These are phyloP conservation scores for Venustampulla echinocandica DNA, from an alignment of 495 filamentous ascomycete species.

Conservation along the genomic window DNA sequence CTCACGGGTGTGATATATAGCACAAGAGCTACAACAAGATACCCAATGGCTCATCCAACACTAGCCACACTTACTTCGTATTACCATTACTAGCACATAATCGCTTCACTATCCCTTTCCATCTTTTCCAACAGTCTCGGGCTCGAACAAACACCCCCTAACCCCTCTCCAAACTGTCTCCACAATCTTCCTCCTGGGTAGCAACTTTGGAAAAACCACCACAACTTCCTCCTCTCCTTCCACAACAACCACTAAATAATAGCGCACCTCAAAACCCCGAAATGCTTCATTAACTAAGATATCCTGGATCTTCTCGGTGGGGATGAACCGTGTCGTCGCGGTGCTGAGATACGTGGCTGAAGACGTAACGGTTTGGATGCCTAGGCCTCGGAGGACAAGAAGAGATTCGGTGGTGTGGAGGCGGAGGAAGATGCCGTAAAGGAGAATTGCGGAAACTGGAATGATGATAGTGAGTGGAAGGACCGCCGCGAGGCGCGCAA, in stretches of 20 bases:
- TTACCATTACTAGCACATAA: too few species aligned
- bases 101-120: neutral
- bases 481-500: constrained; percentile 1
- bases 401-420: constrained; percentile 68
- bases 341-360: constrained; percentile 51
- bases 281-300: constrained; percentile 95
- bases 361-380: constrained; percentile 77
- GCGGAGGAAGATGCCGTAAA: constrained; percentile 32
- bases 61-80: too few species aligned
- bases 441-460: constrained; percentile 9
- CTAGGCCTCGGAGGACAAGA: constrained; percentile 78
- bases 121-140: constrained; percentile 20
- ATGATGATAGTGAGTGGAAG: constrained; percentile 10
- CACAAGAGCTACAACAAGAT: too few species aligned
- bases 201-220: constrained; percentile 81
- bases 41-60: too few species aligned
- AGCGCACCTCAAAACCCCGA: constrained; percentile 81
- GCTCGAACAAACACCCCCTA: constrained; percentile 67
- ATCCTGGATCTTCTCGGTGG: constrained; percentile 82
- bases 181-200: constrained; percentile 62
- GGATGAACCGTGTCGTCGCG: constrained; percentile 79
- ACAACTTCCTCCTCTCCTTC: constrained; percentile 82
- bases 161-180: constrained; percentile 80
- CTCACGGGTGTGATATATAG: neutral
- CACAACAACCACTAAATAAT: constrained; percentile 84